These are phyloP conservation scores for Purpureocillium lavendulum DNA, from an alignment of 2,329 filamentous ascomycete genomes.

Conservation along the genomic window DNA sequence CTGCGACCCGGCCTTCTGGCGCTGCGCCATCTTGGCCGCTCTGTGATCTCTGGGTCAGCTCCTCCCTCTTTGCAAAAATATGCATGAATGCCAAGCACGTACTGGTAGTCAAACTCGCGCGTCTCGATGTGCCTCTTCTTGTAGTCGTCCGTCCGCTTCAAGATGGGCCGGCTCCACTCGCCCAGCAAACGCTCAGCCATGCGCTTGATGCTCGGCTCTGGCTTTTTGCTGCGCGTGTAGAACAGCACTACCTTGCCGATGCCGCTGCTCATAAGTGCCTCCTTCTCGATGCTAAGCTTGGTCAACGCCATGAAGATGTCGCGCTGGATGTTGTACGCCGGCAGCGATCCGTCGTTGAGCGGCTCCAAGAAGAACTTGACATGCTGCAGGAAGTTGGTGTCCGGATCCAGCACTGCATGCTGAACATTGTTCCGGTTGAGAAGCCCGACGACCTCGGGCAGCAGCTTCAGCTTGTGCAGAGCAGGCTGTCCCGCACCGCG, in stretches of 20 bases:
- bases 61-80: neutral
- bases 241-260: slow-evolving; percentile 96
- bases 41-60: slow-evolving; percentile 20
- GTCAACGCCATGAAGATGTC: slow-evolving; percentile 79
- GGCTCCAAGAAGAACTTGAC: slow-evolving; percentile 98
- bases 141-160: slow-evolving; percentile 91
- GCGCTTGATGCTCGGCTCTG: slow-evolving; percentile 82
- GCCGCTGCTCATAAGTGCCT: slow-evolving; percentile 79
- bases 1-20: slow-evolving; percentile 37
- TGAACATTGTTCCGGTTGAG: slow-evolving; percentile 85
- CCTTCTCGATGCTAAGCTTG: slow-evolving; percentile 82
- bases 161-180: slow-evolving; percentile 91
- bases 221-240: slow-evolving; percentile 91
- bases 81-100: slow-evolving; percentile 20
- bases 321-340: slow-evolving; percentile 94
- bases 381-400: slow-evolving; percentile 89
- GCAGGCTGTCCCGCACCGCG: slow-evolving; percentile 74
- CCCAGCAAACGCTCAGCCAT: slow-evolving; percentile 87
- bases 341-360: slow-evolving; percentile 84
- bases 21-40: slow-evolving; percentile 44
- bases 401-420: slow-evolving; percentile 79
- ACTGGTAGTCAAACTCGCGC: slow-evolving; percentile 56
- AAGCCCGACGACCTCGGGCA: slow-evolving; percentile 81
- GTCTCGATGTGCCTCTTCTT: slow-evolving; percentile 68
- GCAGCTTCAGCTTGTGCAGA: slow-evolving; percentile 84